Evolutionary conservation across 169 alveolate species (phyloP).

Genomic region (Plasmodium gallinaceum): DNA sequence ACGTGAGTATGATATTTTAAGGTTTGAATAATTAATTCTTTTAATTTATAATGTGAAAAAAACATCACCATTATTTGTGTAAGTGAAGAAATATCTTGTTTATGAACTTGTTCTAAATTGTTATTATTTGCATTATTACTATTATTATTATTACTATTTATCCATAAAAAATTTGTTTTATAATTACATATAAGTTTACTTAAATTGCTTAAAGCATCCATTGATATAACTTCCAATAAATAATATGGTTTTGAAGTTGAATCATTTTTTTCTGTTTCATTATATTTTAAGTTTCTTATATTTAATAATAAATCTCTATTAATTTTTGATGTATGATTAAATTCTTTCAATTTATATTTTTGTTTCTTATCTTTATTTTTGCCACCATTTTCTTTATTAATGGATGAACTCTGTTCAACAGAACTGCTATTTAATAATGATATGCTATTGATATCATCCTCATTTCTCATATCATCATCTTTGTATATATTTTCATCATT

Average conservation of each 20-base stretch:
- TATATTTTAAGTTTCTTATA: conserved; percentile 40
- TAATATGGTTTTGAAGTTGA: conserved; percentile 32
- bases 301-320: conserved; percentile 50
- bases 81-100: conserved; percentile 63
- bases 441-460: not conserved
- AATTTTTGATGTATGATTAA: conserved; percentile 31
- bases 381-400: conserved; percentile 1
- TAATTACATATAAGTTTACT: conserved; percentile 70
- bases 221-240: conserved; percentile 62
- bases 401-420: not conserved
- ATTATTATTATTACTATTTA: conserved; percentile 12
- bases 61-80: conserved; percentile 54
- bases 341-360: conserved; percentile 31
- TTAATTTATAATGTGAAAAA: conserved; percentile 72
- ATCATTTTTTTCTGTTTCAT: conserved; percentile 41
- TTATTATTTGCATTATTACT: conserved; percentile 13
- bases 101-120: conserved; percentile 75
- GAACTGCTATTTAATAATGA: not conserved
- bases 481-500: conserved; percentile 1
- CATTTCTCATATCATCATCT: conserved; percentile 5
- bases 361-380: conserved; percentile 2
- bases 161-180: conserved; percentile 74
- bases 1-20: conserved; percentile 67
- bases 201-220: conserved; percentile 50
- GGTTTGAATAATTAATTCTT: conserved; percentile 23